Conservation (phyloP, 1,139 yeast species). For the Blastobotrys petasosporus region DNA sequence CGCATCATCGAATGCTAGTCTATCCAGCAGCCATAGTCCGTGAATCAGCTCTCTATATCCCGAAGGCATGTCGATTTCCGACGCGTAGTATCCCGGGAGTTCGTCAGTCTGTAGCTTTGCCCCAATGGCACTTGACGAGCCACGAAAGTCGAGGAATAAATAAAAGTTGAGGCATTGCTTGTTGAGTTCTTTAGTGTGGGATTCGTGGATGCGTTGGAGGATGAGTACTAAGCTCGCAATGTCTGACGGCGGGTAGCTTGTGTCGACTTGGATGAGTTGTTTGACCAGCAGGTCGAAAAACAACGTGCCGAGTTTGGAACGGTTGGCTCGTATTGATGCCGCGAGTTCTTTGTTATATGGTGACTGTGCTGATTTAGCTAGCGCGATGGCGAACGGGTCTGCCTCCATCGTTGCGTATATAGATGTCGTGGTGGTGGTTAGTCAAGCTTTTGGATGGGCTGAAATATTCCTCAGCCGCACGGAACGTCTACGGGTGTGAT, state of each 20-base stretch:
- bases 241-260: constrained; percentile 26
- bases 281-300: constrained; percentile 27
- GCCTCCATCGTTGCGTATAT: not conserved
- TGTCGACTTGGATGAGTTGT: constrained; percentile 17
- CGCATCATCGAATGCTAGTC: constrained; percentile 18
- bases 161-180: constrained; percentile 26
- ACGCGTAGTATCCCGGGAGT: constrained; percentile 29
- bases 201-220: constrained; percentile 21
- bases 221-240: constrained; percentile 18
- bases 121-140: not conserved
- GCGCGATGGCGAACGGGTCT: constrained; percentile 26
- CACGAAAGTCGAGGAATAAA: constrained; percentile 28
- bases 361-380: constrained; percentile 20
- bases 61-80: constrained; percentile 26
- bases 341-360: constrained; percentile 21
- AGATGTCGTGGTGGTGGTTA: not conserved
- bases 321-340: constrained; percentile 11
- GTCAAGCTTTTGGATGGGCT: constrained; percentile 1
- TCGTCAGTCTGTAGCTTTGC: constrained; percentile 12
- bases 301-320: constrained; percentile 18
- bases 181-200: constrained; percentile 15
- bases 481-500: too few species aligned
- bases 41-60: constrained; percentile 23
- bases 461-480: not conserved
- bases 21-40: constrained; percentile 26